Conservation (phyloP, 2,329 filamentous ascomycete species). For the Venturia oleaginea region DNA sequence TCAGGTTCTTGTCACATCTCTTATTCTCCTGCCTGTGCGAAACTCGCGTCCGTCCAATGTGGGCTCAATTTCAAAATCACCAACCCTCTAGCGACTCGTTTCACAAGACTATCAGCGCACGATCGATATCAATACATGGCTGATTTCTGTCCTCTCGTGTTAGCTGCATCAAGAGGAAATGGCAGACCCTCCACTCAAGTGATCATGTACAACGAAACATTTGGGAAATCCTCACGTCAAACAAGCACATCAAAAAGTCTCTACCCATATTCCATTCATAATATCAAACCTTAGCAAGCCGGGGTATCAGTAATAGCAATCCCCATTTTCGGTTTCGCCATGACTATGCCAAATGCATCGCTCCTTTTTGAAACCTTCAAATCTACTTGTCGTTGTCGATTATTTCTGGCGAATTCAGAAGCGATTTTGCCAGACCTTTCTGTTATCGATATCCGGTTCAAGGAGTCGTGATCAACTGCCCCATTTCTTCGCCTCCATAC, state of each 20-base stretch:
- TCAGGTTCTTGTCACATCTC: too few relatives aligned
- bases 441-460: background rate
- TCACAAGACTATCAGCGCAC: too few relatives aligned
- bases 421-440: background rate
- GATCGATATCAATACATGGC: too few relatives aligned
- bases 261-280: background rate
- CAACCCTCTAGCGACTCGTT: too few relatives aligned
- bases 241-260: background rate
- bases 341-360: background rate
- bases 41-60: too few relatives aligned
- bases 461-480: conserved; percentile 16
- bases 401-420: background rate
- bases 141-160: too few relatives aligned
- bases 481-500: conserved; percentile 70
- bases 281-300: background rate
- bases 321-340: background rate
- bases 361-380: background rate
- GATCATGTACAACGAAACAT: background rate
- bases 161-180: too few relatives aligned
- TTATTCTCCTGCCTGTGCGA: too few relatives aligned
- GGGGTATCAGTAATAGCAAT: conserved; percentile 1
- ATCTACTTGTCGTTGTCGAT: background rate
- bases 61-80: too few relatives aligned
- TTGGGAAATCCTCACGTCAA: background rate
- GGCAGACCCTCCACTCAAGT: too few relatives aligned